Base-by-base conservation (phyloP, 306 rosid genomes). In the Boehmeria nivea region DNA sequence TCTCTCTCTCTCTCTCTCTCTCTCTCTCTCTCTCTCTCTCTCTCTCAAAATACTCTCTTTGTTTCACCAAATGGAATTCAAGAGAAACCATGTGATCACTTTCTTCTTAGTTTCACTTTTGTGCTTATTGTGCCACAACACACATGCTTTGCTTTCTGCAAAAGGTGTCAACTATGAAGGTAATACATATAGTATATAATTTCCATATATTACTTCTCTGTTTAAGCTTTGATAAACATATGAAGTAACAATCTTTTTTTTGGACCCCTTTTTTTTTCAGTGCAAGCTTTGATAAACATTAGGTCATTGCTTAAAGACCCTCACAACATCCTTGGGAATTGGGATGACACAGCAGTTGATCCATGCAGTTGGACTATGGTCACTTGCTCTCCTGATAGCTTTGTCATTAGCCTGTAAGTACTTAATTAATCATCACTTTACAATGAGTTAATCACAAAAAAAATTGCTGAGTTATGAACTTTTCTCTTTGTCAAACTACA, bases 151-250 rank as follows among this genome's bases (percentile, higher is more conserved):
- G 71, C 90, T 93, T 66, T 75, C 96, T 63, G 58, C 94, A 34
- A 70, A 81, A 72, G 99, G 99, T 60, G 83, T 88, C 68, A 93
- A 93, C 76, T 72, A 28, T 67, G 99, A 93, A 93, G 99, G 99
- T 93, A 64, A 46, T 21, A 46, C 13, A 12, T 2, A 8, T 24
- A 24, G 4, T 14, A 11, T 40, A n/a, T 40, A 11, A n/a, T 40
- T 8, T 3, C 45, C 45, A 40, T n/a, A 40, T 11, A 19, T 19
- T 46, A n/a, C n/a, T 18, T 48, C 73, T 61, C 63, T 88, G 99
- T 93, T 49, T 74, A 64, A 77, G 96, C 99, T 48, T 55, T 93
- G 68, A 82, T 81, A 68, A 56, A 59, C 25, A 77, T 93, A 47
- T 8, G 8, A 17, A 38, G 21, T 14, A 21, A 42, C 27, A 37